These are phyloP conservation scores for Metschnikowia kunwiensis DNA, from an alignment of 805 yeast genomes.

Conservation along the genomic window DNA sequence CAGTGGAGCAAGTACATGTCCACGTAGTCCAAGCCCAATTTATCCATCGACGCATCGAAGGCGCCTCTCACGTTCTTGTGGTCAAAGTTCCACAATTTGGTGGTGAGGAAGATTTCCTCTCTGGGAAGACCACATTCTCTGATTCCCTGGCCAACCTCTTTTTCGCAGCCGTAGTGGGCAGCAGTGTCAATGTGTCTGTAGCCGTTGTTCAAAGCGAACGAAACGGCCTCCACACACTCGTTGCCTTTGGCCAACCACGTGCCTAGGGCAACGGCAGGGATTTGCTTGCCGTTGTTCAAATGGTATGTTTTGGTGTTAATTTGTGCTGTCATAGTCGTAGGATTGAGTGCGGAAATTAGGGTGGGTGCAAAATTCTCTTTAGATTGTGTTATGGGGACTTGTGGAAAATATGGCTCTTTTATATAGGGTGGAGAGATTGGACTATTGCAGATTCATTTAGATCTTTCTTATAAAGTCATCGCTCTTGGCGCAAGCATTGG, in stretches of 20 bases:
- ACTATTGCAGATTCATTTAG: too few species aligned
- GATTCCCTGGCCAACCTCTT: conserved; percentile 64
- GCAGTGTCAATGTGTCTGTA: conserved; percentile 81
- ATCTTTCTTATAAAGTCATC: too few species aligned
- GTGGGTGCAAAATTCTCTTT: not conserved
- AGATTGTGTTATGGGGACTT: too few species aligned
- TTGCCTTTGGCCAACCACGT: conserved; percentile 63
- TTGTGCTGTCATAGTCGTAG: conserved; percentile 12
- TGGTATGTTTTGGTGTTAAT: conserved; percentile 25
- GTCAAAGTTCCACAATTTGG: conserved; percentile 18
- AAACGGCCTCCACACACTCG: conserved; percentile 56
- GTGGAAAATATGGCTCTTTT: too few species aligned
- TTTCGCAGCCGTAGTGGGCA: conserved; percentile 64
- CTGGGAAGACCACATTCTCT: conserved; percentile 16
- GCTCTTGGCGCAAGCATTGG: not conserved
- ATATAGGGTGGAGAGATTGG: too few species aligned
- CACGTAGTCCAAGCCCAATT: conserved; percentile 18
- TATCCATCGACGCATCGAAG: conserved; percentile 16
- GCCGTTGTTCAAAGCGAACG: conserved; percentile 60
- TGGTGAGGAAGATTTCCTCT: conserved; percentile 19
- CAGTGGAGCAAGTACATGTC: conserved; percentile 21
- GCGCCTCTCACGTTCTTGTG: conserved; percentile 14
- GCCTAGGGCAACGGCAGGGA: conserved; percentile 72
- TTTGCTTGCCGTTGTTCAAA: conserved; percentile 58
- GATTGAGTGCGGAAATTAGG: not conserved